Evolutionary conservation across 2,329 filamentous ascomycete genomes (phyloP).

Genomic region (Trichophyton equinum): DNA sequence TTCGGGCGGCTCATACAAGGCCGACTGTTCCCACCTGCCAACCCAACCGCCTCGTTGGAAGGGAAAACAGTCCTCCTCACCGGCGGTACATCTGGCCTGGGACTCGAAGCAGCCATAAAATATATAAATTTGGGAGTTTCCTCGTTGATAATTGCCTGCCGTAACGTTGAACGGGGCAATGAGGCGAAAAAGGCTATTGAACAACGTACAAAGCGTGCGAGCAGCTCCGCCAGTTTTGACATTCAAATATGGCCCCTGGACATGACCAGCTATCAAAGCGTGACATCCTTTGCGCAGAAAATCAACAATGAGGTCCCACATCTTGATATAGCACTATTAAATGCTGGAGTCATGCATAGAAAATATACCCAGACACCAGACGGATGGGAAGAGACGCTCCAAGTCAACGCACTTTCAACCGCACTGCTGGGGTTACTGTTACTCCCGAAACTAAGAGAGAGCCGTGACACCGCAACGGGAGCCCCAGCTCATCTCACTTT

Average conservation of each 20-base stretch:
- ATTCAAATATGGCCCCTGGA: constrained; percentile 37
- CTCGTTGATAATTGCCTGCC: constrained; percentile 36
- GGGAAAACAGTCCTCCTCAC: constrained; percentile 39
- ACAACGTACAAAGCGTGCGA: constrained; percentile 9
- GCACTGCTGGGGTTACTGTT: constrained; percentile 42
- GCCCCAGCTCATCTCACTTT: constrained; percentile 32
- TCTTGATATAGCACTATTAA: constrained; percentile 36
- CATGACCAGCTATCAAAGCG: constrained; percentile 35
- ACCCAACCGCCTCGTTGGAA: constrained; percentile 30
- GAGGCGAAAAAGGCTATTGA: constrained; percentile 30
- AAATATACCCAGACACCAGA: constrained; percentile 27
- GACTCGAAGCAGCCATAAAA: constrained; percentile 39
- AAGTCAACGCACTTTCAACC: constrained; percentile 48
- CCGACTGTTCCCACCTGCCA: constrained; percentile 22
- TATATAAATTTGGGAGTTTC: constrained; percentile 32
- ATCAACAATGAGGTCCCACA: constrained; percentile 25
- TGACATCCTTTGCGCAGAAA: constrained; percentile 31
- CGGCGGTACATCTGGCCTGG: constrained; percentile 40
- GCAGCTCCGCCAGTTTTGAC: background rate
- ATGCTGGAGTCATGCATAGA: constrained; percentile 33
- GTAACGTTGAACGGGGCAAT: constrained; percentile 33
- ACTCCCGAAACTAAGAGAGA: constrained; percentile 34
- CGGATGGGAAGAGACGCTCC: constrained; percentile 42
- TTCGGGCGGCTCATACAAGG: constrained; percentile 7
- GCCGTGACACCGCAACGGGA: constrained; percentile 18